Percentiles rank a stretch among this genome's conserved stretches.
Conservation (phyloP, 2,329 filamentous ascomycete genomes). For the Alternaria gansuensis region DNA sequence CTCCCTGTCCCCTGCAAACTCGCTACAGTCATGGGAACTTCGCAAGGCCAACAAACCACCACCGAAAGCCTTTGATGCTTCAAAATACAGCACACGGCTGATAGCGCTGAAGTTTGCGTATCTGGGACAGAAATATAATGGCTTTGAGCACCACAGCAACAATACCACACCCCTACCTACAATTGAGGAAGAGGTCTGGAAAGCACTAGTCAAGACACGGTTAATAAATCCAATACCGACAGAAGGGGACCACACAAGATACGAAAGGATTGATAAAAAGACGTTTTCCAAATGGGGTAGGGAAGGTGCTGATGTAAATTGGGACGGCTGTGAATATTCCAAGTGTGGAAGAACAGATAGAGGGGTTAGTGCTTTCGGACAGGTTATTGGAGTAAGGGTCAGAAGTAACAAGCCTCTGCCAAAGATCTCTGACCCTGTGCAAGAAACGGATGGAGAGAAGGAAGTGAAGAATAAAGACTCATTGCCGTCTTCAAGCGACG, state of each 20-base stretch:
- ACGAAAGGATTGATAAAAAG: constrained; percentile 37
- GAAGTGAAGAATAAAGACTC: constrained; percentile 7
- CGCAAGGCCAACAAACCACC: constrained; percentile 49
- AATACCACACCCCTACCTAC: constrained; percentile 75
- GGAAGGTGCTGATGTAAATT: constrained; percentile 68
- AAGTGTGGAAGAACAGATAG: constrained; percentile 94
- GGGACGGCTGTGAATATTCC: constrained; percentile 86
- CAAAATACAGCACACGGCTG: constrained; percentile 80
- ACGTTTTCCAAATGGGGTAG: constrained; percentile 51
- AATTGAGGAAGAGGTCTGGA: constrained; percentile 94
- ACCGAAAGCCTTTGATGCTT: constrained; percentile 73
- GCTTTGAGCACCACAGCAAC: constrained; percentile 84
- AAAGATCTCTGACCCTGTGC: constrained; percentile 20
- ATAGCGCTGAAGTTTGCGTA: constrained; percentile 96
- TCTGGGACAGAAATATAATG: constrained; percentile 88
- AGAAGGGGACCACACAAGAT: constrained; percentile 42
- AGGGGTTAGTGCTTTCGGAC: constrained; percentile 95
- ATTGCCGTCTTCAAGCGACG: constrained; percentile 14
- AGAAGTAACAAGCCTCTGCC: constrained; percentile 76
- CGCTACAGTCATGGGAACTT: constrained; percentile 25
- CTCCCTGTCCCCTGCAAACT: constrained; percentile 9
- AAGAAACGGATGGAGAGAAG: constrained; percentile 8
- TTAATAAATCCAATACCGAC: constrained; percentile 66
- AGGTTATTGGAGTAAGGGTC: constrained; percentile 86
- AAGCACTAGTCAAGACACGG: constrained; percentile 81